Conservation (phyloP, 2,329 filamentous ascomycete species). For the Verticillium tricorpus region DNA sequence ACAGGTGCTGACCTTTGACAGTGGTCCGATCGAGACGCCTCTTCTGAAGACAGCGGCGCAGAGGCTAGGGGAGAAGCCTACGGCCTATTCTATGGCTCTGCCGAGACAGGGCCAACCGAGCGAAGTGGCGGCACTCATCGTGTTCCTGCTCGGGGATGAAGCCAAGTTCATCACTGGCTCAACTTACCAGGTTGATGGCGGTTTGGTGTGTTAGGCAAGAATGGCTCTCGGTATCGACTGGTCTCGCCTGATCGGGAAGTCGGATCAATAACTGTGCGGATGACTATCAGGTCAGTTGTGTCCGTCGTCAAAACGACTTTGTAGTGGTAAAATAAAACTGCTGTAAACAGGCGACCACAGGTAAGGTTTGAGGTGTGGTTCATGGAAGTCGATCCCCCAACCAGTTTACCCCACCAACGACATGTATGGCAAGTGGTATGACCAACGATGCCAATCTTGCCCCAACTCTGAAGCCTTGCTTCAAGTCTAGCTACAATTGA, state of each 20-base stretch:
- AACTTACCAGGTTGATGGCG: neutral
- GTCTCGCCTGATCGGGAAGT: neutral
- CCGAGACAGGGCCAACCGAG: slow-evolving; percentile 18
- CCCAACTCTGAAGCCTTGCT: too few relatives aligned
- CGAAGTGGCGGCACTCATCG: slow-evolving; percentile 21
- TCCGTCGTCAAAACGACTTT: too few relatives aligned
- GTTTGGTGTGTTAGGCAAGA: slow-evolving; percentile 18
- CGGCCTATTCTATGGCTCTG: slow-evolving; percentile 7
- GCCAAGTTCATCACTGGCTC: slow-evolving; percentile 19
- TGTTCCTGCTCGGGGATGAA: slow-evolving; percentile 21
- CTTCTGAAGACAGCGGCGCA: slow-evolving; percentile 5
- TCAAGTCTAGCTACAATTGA: too few relatives aligned
- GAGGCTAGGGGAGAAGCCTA: neutral
- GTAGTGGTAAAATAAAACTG: too few relatives aligned
- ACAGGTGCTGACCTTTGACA: neutral
- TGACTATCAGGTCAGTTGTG: neutral
- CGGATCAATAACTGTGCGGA: neutral
- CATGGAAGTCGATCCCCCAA: too few relatives aligned
- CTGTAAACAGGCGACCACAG: too few relatives aligned
- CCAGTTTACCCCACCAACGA: too few relatives aligned
- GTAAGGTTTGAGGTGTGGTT: too few relatives aligned
- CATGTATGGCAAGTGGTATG: too few relatives aligned
- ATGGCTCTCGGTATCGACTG: neutral
- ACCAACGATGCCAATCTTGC: too few relatives aligned
- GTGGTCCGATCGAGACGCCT: slow-evolving; percentile 10